Evolutionary conservation across 179 eudicot genomes (phyloP), one percentile per base, ranked within the genome.

Genomic region (Nepenthes alata): DNA sequence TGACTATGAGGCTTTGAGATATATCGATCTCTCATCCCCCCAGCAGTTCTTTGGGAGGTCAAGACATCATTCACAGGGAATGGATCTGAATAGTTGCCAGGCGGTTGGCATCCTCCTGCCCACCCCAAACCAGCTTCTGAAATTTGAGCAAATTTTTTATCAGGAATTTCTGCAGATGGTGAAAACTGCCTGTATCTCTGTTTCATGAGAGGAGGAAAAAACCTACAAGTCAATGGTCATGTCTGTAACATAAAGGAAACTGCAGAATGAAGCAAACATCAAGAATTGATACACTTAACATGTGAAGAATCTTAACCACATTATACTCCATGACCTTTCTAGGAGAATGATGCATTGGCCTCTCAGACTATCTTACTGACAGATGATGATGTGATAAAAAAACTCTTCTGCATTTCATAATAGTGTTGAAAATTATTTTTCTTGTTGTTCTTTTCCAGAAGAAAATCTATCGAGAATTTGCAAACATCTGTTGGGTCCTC

Each of bases 1-100:
- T 75, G 72, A 57, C 75, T 37, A 74, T 67, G 73, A 54, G 81
- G 67, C 54, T 69, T 67, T 37, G 82, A 54, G 55, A 58, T 59
- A 67, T 64, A 73, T 67, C 62, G 69, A 73, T 65, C 57, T 73
- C 72, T 55, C 57, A 10, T 55, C 47, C 49, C 74, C 60, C 72
- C 78, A 34, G 16, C 47, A 50, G 74, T 12, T 47, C 66, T 41
- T 59, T 75, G 82, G 62, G 78, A 62, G 58, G 67, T 65, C 34
- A 73, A 57, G 59, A 47, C 61, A 63, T 70, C 72, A 68, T 71
- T 75, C 51, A 72, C 64, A 64, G 66, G 41, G 66, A 59, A 57
- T 44, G 73, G 75, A 60, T 65, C 59, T 60, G 68, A 39, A 63
- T 71, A 50, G 63, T 64, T 67, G 67, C 60, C 55, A 52, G 68